Evolutionary conservation across 495 filamentous ascomycete species (phyloP).

Genomic region (Rhizodiscina lignyota): DNA sequence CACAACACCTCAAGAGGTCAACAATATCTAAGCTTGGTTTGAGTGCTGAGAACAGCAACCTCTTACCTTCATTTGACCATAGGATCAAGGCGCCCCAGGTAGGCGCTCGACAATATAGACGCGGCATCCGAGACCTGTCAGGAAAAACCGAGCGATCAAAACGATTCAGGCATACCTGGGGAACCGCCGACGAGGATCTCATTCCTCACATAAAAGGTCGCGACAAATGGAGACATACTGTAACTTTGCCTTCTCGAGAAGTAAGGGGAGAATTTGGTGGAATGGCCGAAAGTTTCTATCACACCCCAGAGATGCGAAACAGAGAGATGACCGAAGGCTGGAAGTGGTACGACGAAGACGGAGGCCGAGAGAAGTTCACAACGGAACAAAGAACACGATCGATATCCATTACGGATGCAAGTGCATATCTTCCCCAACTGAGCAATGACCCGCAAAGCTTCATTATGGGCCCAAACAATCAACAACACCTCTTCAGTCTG

Average conservation of each 20-base stretch:
- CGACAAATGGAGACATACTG: background rate
- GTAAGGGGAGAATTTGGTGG: too few species aligned
- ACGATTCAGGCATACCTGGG: background rate
- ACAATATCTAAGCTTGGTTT: background rate
- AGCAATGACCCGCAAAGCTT: slow-evolving; percentile 24
- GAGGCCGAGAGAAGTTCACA: slow-evolving; percentile 22
- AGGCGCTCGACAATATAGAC: background rate
- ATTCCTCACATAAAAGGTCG: background rate
- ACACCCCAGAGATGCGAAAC: slow-evolving; percentile 23
- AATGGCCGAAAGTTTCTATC: slow-evolving; percentile 27
- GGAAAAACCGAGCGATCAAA: background rate
- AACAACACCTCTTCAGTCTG: slow-evolving; percentile 27
- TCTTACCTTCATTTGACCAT: background rate
- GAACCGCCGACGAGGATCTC: background rate
- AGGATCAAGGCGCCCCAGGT: background rate
- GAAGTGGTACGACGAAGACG: slow-evolving; percentile 37
- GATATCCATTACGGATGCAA: slow-evolving; percentile 11
- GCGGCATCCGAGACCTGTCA: background rate
- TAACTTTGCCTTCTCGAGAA: background rate
- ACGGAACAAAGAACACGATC: slow-evolving; percentile 15
- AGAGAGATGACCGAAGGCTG: slow-evolving; percentile 31
- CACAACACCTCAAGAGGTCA: background rate
- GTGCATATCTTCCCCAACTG: slow-evolving; percentile 27
- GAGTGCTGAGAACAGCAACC: background rate
- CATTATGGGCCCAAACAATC: slow-evolving; percentile 32